These are phyloP conservation scores for Alloteropsis semialata DNA, from an alignment of 176 grass and related monocot species.

Conservation along the genomic window DNA sequence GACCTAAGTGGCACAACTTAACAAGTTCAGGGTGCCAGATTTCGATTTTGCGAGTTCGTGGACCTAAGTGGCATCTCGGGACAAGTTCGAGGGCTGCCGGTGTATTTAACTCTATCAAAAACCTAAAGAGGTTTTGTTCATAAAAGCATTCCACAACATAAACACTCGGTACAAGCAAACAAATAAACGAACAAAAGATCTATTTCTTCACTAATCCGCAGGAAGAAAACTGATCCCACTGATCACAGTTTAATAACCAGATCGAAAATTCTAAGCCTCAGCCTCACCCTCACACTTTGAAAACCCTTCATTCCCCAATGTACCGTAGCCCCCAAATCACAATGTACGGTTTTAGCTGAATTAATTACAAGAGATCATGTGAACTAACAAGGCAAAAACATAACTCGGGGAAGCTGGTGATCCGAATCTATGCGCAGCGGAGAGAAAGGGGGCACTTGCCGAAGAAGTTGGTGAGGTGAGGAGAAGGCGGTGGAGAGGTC, in stretches of 20 bases:
- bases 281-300: background rate
- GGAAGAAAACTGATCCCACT: background rate
- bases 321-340: background rate
- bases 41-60: too few relatives aligned
- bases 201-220: background rate
- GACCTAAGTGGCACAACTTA: too few relatives aligned
- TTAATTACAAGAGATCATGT: background rate
- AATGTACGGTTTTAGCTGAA: background rate
- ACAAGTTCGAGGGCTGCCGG: too few relatives aligned
- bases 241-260: background rate
- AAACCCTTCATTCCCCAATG: background rate
- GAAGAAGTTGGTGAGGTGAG: conserved; percentile 36
- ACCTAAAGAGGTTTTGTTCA: background rate
- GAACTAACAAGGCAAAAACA: background rate
- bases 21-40: too few relatives aligned
- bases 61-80: too few relatives aligned
- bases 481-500: background rate
- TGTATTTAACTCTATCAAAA: too few relatives aligned
- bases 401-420: background rate
- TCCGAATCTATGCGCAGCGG: background rate
- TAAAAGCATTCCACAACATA: background rate
- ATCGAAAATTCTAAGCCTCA: background rate
- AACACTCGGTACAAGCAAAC: background rate
- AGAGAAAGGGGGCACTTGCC: conserved; percentile 1
- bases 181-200: background rate